These are phyloP conservation scores for Aspergillus texensis DNA, from an alignment of 2,329 filamentous ascomycete species.

Conservation along the genomic window DNA sequence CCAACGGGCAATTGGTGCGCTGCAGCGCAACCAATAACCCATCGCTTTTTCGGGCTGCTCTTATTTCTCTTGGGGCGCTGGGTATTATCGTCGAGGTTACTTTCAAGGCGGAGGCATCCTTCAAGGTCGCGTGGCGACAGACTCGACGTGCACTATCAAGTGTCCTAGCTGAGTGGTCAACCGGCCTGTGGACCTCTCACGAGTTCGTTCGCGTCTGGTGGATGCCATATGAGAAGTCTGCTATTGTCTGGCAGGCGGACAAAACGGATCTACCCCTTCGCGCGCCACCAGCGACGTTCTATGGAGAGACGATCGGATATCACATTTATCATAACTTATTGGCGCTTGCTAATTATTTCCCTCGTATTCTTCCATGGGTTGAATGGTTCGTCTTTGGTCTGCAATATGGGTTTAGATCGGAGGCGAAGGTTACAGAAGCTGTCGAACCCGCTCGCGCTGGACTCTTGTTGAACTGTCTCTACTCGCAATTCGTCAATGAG, in stretches of 20 bases:
- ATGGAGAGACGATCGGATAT: conserved; percentile 79
- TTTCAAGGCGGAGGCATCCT: conserved; percentile 76
- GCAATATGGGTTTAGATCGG: conserved; percentile 83
- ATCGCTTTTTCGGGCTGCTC: conserved; percentile 83
- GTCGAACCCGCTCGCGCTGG: conserved; percentile 79
- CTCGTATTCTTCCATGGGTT: conserved; percentile 79
- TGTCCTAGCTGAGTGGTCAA: conserved; percentile 72
- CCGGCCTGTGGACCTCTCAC: conserved; percentile 75
- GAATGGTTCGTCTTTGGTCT: conserved; percentile 98
- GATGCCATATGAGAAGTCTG: conserved; percentile 88
- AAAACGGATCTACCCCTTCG: conserved; percentile 67
- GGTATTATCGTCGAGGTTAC: conserved; percentile 91
- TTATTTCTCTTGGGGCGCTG: conserved; percentile 84
- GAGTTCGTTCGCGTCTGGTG: conserved; percentile 97
- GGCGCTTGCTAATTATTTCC: conserved; percentile 75
- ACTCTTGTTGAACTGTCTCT: conserved; percentile 94
- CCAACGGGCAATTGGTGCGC: conserved; percentile 71
- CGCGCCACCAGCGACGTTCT: conserved; percentile 70
- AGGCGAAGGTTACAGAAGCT: conserved; percentile 68
- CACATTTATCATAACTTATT: conserved; percentile 91
- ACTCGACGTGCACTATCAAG: conserved; percentile 70
- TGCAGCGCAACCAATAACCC: conserved; percentile 70
- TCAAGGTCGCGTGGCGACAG: conserved; percentile 86
- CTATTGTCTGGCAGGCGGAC: conserved; percentile 87
- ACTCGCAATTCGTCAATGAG: conserved; percentile 98